phyloP scores from a whole-genome alignment of 2,329 filamentous ascomycete species.

The Orbilia quercus region DNA sequence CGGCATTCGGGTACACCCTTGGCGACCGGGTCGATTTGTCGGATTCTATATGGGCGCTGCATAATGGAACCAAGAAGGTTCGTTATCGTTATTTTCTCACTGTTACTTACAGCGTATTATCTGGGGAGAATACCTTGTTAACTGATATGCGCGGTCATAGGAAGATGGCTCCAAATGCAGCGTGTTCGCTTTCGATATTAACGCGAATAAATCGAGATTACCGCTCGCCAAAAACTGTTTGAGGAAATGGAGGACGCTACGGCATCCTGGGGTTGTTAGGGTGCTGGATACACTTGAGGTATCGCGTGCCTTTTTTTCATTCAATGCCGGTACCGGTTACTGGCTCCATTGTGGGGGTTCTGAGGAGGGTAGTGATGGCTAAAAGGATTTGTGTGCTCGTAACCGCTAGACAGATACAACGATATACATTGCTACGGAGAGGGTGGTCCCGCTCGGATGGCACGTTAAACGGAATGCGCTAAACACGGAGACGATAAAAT shows the following conservation, averaged over 20 bases:
- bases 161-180: conserved; percentile 95
- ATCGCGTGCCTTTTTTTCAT: no score
- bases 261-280: conserved; percentile 94
- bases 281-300: conserved; percentile 92
- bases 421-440: conserved; percentile 95
- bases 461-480: conserved; percentile 87
- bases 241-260: conserved; percentile 89
- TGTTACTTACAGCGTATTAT: conserved; percentile 38
- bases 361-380: no score
- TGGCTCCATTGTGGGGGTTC: no score
- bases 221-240: conserved; percentile 92
- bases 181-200: conserved; percentile 94
- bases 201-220: conserved; percentile 77
- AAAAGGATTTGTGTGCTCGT: conserved; percentile 1
- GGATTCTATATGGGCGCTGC: conserved; percentile 94
- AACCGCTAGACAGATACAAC: conserved; percentile 82
- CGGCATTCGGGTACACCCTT: conserved; percentile 90
- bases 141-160: no score
- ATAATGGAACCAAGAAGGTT: conserved; percentile 93
- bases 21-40: conserved; percentile 92
- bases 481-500: conserved; percentile 92
- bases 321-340: no score
- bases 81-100: conserved; percentile 56
- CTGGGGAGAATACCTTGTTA: conserved; percentile 32
- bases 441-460: conserved; percentile 87